A percentile compares a stretch with the other conserved stretches of the same genome.
Conservation (phyloP, 352 stramenopile genomes). For the Globisporangium canariense region DNA sequence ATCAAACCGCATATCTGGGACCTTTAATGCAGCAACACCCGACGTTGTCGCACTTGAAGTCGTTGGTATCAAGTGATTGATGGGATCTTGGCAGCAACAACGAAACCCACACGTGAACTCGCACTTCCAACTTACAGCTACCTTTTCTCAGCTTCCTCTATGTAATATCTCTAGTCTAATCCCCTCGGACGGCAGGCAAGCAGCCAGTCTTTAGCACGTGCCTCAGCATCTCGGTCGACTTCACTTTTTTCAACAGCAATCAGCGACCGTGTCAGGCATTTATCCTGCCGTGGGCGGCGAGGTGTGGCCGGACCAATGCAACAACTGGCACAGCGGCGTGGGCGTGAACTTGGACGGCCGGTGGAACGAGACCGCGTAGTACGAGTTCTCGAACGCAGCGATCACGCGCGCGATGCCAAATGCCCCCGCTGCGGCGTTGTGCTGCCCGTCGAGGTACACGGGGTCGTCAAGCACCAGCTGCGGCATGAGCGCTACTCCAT, state of each 20-base stretch:
- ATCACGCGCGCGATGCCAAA: constrained; percentile 80
- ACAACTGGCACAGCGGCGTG: constrained; percentile 70
- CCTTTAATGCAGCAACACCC: not conserved
- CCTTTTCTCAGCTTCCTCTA: not conserved
- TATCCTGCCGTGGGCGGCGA: constrained; percentile 11
- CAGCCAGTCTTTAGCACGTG: not conserved
- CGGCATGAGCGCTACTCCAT: constrained; percentile 49
- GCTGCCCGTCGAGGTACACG: constrained; percentile 68
- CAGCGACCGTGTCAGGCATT: not conserved
- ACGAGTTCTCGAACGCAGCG: constrained; percentile 76
- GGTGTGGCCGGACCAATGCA: constrained; percentile 72
- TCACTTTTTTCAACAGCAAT: constrained; percentile 2
- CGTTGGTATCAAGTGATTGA: not conserved
- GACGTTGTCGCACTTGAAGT: too few relatives aligned
- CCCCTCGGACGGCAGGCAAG: not conserved
- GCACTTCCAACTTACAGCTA: too few relatives aligned
- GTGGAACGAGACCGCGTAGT: constrained; percentile 76
- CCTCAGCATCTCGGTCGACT: not conserved
- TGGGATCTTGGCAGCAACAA: not conserved
- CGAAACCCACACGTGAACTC: not conserved
- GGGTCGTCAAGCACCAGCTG: constrained; percentile 85
- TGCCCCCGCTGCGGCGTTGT: constrained; percentile 73
- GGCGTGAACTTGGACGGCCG: constrained; percentile 70
- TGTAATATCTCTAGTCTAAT: constrained; percentile 8
- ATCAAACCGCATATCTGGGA: not conserved